Evolutionary conservation across 768 basidiomycete species (phyloP).

Genomic region (Collybia mongolica): DNA sequence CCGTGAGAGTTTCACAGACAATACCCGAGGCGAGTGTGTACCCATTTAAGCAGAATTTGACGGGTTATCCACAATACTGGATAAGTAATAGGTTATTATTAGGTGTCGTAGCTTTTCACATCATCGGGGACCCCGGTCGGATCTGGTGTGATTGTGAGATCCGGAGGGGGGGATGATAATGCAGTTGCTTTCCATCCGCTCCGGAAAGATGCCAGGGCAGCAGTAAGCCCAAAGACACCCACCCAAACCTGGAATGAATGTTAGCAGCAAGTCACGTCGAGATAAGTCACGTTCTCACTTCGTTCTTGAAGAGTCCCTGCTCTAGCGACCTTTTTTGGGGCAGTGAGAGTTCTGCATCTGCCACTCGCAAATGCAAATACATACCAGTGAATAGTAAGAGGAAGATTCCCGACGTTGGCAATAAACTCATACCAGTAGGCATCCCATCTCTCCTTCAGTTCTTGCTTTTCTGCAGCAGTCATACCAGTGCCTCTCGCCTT

Average conservation of each 20-base stretch:
- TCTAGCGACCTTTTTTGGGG: slow-evolving; percentile 58
- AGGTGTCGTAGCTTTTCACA: slow-evolving; percentile 23
- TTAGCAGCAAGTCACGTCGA: neutral
- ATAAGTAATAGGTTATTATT: too few species aligned
- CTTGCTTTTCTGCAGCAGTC: slow-evolving; percentile 49
- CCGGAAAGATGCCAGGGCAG: slow-evolving; percentile 61
- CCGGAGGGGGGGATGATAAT: slow-evolving; percentile 28
- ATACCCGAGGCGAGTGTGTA: too few species aligned
- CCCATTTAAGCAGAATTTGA: too few species aligned
- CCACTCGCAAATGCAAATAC: slow-evolving; percentile 12
- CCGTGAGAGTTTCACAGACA: too few species aligned
- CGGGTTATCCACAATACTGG: too few species aligned
- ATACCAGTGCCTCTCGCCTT: slow-evolving; percentile 55
- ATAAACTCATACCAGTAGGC: slow-evolving; percentile 71
- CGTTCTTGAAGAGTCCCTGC: slow-evolving; percentile 63
- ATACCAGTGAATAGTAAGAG: slow-evolving; percentile 83
- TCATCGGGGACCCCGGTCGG: slow-evolving; percentile 1
- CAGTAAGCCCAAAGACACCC: slow-evolving; percentile 41
- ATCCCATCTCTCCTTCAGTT: slow-evolving; percentile 59
- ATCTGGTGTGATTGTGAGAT: slow-evolving; percentile 18
- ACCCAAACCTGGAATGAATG: slow-evolving; percentile 35
- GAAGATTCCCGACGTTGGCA: slow-evolving; percentile 75
- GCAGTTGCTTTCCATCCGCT: slow-evolving; percentile 74
- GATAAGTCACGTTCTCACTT: slow-evolving; percentile 38
- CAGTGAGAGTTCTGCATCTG: neutral